Evolutionary conservation across 257 asterid genomes (phyloP).

Genomic region (Handroanthus guayacan): DNA sequence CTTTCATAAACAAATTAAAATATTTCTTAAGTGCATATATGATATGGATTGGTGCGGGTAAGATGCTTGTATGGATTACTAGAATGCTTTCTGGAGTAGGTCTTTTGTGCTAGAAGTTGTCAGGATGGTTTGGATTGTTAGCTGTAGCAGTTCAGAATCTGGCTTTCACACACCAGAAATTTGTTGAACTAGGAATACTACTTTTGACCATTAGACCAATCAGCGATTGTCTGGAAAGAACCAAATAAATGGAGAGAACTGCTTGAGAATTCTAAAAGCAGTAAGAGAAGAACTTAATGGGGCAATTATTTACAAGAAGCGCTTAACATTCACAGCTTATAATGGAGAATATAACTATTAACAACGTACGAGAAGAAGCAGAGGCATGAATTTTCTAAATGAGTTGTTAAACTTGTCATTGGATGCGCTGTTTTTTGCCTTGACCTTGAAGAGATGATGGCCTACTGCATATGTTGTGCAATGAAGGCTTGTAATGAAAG

Average conservation of each 20-base stretch:
- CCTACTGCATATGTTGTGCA: constrained; percentile 15
- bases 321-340: not conserved
- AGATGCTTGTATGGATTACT: constrained; percentile 26
- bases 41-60: constrained; percentile 11
- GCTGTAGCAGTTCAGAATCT: constrained; percentile 10
- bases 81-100: constrained; percentile 30
- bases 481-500: not conserved
- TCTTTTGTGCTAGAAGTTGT: constrained; percentile 16
- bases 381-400: not conserved
- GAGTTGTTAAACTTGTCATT: not conserved
- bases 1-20: constrained; percentile 3
- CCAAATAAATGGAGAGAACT: not conserved
- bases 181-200: constrained; percentile 3
- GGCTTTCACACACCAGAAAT: constrained; percentile 23
- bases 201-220: constrained; percentile 6
- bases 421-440: not conserved
- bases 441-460: not conserved
- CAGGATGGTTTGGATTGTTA: constrained; percentile 16
- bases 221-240: constrained; percentile 22
- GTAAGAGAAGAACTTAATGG: not conserved
- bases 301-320: not conserved
- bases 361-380: not conserved
- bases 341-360: not conserved
- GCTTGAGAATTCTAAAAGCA: constrained; percentile 1
- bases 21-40: constrained; percentile 2